Evolutionary conservation across 176 grass and related monocot species (phyloP).

Genomic region (Oryza officinalis): DNA sequence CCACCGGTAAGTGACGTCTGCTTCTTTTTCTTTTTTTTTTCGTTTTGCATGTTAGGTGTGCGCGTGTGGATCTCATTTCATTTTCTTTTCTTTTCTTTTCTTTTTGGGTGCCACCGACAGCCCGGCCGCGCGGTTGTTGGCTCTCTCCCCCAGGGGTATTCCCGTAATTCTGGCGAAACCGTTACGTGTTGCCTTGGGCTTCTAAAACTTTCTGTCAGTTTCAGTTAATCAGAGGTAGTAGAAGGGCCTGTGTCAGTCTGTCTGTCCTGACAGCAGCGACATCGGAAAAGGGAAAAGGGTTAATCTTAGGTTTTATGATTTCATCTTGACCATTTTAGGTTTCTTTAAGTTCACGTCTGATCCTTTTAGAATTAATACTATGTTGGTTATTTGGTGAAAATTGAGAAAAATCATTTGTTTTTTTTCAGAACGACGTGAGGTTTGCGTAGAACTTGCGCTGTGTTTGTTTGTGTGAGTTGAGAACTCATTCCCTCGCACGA

Average conservation of each 20-base stretch:
- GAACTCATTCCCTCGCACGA: no score
- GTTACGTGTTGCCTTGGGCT: conserved; percentile 11
- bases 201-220: neutral
- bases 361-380: no score
- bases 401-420: no score
- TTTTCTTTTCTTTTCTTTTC: neutral
- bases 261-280: neutral
- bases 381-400: no score
- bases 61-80: conserved; percentile 12
- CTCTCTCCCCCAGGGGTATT: neutral
- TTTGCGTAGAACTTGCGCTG: no score
- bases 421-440: no score
- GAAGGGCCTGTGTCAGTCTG: neutral
- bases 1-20: neutral
- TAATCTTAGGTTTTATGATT: neutral
- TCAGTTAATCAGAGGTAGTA: neutral
- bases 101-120: conserved; percentile 21
- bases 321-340: no score
- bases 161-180: neutral
- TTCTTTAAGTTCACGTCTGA: no score
- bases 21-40: neutral
- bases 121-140: neutral
- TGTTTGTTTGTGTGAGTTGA: no score
- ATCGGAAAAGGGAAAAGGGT: neutral
- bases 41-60: neutral